A percentile compares a stretch with the other conserved stretches of the same genome.
Conservation (phyloP, 208 protist genomes). For the Crithidia brevicula region DNA sequence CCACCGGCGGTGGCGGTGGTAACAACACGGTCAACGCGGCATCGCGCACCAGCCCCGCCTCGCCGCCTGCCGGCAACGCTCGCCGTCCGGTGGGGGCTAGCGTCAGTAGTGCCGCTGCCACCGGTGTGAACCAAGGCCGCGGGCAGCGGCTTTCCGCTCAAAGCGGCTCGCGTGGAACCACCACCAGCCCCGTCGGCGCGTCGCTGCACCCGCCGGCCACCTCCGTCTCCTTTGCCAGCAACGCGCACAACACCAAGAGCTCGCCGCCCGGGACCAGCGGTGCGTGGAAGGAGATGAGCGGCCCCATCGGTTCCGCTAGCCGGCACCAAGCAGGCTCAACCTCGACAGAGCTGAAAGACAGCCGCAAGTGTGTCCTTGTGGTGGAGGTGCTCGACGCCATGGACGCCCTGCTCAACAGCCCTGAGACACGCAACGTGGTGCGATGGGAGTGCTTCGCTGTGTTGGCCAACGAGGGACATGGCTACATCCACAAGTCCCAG, state of each 20-base stretch:
- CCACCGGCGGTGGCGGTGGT: neutral
- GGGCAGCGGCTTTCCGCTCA: neutral
- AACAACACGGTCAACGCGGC: neutral
- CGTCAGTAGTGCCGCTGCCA: neutral
- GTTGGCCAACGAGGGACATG: conserved; percentile 53
- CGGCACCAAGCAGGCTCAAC: neutral
- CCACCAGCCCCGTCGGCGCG: neutral
- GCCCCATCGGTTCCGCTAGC: neutral
- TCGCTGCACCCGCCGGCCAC: neutral
- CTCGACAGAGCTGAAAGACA: conserved; percentile 16
- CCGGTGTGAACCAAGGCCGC: neutral
- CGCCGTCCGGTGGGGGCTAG: neutral
- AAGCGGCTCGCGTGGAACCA: neutral
- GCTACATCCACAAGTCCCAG: conserved; percentile 78
- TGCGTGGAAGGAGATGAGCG: conserved; percentile 8
- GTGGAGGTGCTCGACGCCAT: conserved; percentile 68
- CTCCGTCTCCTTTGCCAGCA: conserved; percentile 17
- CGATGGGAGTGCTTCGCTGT: conserved; percentile 72
- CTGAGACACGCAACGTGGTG: conserved; percentile 51
- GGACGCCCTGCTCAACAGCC: conserved; percentile 66
- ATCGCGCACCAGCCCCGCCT: neutral
- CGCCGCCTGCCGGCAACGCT: neutral
- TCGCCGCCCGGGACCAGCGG: neutral
- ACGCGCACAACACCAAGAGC: neutral
- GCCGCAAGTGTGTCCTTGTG: conserved; percentile 22